Evolutionary conservation across 2,329 filamentous ascomycete genomes (phyloP).

Genomic region (Ceratocystis colombiana): DNA sequence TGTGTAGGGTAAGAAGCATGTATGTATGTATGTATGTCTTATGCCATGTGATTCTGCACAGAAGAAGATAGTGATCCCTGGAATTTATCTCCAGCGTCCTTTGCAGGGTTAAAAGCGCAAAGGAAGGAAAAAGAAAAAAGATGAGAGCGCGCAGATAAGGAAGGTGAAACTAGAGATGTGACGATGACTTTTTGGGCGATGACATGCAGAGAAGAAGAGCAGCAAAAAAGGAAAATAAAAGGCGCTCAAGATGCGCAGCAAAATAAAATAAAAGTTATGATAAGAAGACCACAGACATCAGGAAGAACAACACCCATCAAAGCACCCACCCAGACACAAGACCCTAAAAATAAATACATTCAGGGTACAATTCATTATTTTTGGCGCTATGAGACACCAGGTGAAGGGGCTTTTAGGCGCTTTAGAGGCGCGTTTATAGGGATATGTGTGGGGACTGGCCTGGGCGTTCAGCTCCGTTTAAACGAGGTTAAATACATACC

Average conservation of each 20-base stretch:
- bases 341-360: background rate
- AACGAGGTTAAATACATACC: too few relatives aligned
- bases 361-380: slow-evolving; percentile 4
- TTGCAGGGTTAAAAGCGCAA: background rate
- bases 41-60: background rate
- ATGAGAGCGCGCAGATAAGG: background rate
- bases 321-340: background rate
- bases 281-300: background rate
- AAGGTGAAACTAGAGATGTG: background rate
- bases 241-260: background rate
- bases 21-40: background rate
- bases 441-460: background rate
- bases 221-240: background rate
- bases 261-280: background rate
- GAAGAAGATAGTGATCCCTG: background rate
- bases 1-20: too few relatives aligned
- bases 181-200: background rate
- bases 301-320: background rate
- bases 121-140: background rate
- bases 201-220: background rate
- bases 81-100: background rate
- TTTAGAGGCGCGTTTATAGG: background rate
- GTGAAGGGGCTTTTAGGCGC: background rate
- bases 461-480: background rate
- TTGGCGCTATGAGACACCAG: background rate